Percentiles rank a stretch among this genome's conserved stretches.
phyloP scores from a whole-genome alignment of 2,329 filamentous ascomycete species.

The Ophidiomyces ophidiicola region DNA sequence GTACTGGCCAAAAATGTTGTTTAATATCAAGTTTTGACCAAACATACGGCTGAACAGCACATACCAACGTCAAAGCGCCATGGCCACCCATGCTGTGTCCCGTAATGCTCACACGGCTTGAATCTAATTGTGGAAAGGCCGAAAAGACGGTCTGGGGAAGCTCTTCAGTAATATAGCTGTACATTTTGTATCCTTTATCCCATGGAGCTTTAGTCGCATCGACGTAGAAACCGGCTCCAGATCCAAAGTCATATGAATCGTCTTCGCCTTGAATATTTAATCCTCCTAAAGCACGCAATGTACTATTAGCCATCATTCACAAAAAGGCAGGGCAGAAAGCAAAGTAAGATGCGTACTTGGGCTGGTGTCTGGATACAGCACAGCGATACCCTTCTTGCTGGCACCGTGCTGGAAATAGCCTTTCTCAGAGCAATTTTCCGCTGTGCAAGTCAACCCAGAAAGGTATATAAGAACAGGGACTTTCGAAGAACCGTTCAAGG shows the following conservation, averaged over 20 bases:
- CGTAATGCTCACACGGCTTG: slow-evolving; percentile 61
- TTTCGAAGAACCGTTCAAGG: slow-evolving; percentile 43
- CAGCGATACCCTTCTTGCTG: slow-evolving; percentile 67
- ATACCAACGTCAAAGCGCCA: slow-evolving; percentile 70
- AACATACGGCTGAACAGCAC: slow-evolving; percentile 5
- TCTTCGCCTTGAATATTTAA: slow-evolving; percentile 71
- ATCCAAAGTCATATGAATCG: slow-evolving; percentile 82
- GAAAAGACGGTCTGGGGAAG: slow-evolving; percentile 66
- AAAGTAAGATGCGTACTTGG: slow-evolving; percentile 48
- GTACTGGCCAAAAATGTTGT: slow-evolving; percentile 43
- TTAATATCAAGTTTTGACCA: not conserved
- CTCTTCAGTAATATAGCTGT: slow-evolving; percentile 79
- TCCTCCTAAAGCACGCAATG: slow-evolving; percentile 42
- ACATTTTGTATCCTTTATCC: slow-evolving; percentile 76
- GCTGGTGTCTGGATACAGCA: slow-evolving; percentile 90
- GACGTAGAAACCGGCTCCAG: slow-evolving; percentile 87
- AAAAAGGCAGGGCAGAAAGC: not conserved
- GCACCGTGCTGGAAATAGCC: slow-evolving; percentile 87
- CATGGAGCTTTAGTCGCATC: slow-evolving; percentile 69
- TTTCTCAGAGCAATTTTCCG: slow-evolving; percentile 63
- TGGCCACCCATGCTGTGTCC: slow-evolving; percentile 98
- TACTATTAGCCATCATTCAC: not conserved
- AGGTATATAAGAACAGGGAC: slow-evolving; percentile 86
- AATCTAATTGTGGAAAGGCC: slow-evolving; percentile 61
- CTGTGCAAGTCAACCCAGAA: slow-evolving; percentile 86